These are phyloP conservation scores for Chrysoporthe deuterocubensis DNA, from an alignment of 2,329 filamentous ascomycete species.

Conservation along the genomic window DNA sequence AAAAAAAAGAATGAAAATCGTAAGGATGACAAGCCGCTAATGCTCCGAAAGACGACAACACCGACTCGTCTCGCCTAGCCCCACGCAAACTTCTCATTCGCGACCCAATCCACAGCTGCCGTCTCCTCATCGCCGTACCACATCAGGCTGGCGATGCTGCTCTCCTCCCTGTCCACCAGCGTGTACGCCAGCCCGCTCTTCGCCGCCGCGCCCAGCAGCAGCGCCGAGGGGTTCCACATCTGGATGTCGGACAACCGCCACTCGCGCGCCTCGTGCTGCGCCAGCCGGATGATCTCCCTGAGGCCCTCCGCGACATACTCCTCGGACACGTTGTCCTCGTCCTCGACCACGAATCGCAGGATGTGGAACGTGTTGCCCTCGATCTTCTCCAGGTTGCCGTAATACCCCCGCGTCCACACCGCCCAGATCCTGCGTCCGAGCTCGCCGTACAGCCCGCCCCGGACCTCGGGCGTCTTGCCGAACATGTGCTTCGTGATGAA, in stretches of 20 bases:
- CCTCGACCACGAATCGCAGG: slow-evolving; percentile 70
- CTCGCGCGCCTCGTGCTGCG: slow-evolving; percentile 69
- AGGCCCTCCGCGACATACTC: slow-evolving; percentile 57
- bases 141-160: slow-evolving; percentile 72
- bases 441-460: slow-evolving; percentile 69
- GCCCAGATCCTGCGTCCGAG: slow-evolving; percentile 69
- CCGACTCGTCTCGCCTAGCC: slow-evolving; percentile 50
- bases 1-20: background rate
- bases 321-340: slow-evolving; percentile 44
- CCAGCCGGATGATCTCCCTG: slow-evolving; percentile 66
- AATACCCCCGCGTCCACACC: slow-evolving; percentile 72
- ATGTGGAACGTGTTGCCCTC: slow-evolving; percentile 72
- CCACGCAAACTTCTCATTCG: slow-evolving; percentile 80
- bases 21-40: background rate
- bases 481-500: slow-evolving; percentile 72
- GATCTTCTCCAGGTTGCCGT: slow-evolving; percentile 54
- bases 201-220: slow-evolving; percentile 53
- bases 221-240: slow-evolving; percentile 79
- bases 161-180: slow-evolving; percentile 60
- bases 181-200: slow-evolving; percentile 52
- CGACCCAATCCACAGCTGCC: slow-evolving; percentile 69
- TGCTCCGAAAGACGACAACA: background rate
- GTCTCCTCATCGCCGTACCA: slow-evolving; percentile 66
- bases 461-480: slow-evolving; percentile 58
- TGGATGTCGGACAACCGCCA: slow-evolving; percentile 75